phyloP scores from a whole-genome alignment of 177 flowering plant genomes.

The Vitis hybrid region DNA sequence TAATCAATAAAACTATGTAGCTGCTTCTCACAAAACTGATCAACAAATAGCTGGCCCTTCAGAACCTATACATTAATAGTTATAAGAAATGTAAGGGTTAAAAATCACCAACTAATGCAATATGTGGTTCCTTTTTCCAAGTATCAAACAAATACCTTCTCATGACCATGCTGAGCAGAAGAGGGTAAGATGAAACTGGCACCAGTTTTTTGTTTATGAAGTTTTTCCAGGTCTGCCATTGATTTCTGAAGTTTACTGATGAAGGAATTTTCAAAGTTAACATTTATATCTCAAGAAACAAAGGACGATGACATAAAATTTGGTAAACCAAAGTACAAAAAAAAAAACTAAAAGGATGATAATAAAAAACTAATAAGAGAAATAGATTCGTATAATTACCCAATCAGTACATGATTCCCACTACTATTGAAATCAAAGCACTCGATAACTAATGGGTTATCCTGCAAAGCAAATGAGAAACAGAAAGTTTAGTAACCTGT shows the following conservation, averaged over 20 bases:
- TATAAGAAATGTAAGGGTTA: background rate
- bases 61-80: conserved; percentile 33
- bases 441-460: conserved; percentile 71
- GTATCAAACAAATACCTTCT: conserved; percentile 46
- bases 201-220: conserved; percentile 44
- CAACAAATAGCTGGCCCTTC: conserved; percentile 70
- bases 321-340: background rate
- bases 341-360: background rate
- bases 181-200: conserved; percentile 48
- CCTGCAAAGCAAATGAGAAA: conserved; percentile 43
- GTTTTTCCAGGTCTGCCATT: conserved; percentile 50
- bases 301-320: background rate
- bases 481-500: too few relatives aligned
- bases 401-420: conserved; percentile 72
- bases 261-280: background rate
- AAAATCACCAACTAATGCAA: background rate
- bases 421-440: conserved; percentile 74
- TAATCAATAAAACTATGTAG: conserved; percentile 74
- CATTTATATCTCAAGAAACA: background rate
- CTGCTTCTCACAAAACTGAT: conserved; percentile 50
- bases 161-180: conserved; percentile 32
- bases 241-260: conserved; percentile 68
- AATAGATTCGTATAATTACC: conserved; percentile 37
- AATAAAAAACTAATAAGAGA: background rate
- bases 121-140: background rate